These are phyloP conservation scores for Auriscalpium orientale DNA, from an alignment of 768 basidiomycete species.

Conservation along the genomic window DNA sequence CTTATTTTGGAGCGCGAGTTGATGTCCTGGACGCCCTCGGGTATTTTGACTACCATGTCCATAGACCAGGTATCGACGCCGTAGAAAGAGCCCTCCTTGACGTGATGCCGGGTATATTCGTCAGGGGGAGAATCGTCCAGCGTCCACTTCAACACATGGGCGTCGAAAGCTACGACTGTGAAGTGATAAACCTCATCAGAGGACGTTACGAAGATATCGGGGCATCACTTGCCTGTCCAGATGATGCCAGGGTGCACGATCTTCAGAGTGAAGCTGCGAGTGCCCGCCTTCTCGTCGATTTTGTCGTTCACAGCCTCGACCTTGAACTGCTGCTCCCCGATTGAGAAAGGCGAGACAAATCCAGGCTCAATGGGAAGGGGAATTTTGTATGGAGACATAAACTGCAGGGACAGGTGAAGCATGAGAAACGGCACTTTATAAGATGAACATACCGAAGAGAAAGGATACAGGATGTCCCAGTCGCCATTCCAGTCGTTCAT, in stretches of 20 bases:
- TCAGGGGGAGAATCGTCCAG: conserved; percentile 73
- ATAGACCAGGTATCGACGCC: conserved; percentile 66
- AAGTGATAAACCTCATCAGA: background rate
- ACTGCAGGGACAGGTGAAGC: conserved; percentile 35
- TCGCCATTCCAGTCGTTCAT: conserved; percentile 78
- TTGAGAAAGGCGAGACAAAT: conserved; percentile 19
- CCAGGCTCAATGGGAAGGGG: conserved; percentile 42
- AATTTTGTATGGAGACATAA: conserved; percentile 80
- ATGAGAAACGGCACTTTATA: background rate
- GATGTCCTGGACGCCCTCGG: conserved; percentile 15
- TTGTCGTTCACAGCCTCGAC: conserved; percentile 53
- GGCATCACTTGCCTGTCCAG: conserved; percentile 58
- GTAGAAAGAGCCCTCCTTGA: conserved; percentile 89
- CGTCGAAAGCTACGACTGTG: conserved; percentile 82
- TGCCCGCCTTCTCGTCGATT: conserved; percentile 48
- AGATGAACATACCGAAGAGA: conserved; percentile 49
- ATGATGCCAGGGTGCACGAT: conserved; percentile 77
- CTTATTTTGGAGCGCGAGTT: background rate
- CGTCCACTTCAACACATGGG: conserved; percentile 80
- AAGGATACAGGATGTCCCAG: conserved; percentile 84
- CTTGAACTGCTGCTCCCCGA: conserved; percentile 33
- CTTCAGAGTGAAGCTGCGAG: conserved; percentile 59
- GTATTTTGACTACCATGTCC: conserved; percentile 60
- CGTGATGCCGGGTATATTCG: conserved; percentile 72
- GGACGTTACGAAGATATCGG: background rate